Conservation (phyloP, 2,329 filamentous ascomycete genomes). For the Epichloe sylvatica region DNA sequence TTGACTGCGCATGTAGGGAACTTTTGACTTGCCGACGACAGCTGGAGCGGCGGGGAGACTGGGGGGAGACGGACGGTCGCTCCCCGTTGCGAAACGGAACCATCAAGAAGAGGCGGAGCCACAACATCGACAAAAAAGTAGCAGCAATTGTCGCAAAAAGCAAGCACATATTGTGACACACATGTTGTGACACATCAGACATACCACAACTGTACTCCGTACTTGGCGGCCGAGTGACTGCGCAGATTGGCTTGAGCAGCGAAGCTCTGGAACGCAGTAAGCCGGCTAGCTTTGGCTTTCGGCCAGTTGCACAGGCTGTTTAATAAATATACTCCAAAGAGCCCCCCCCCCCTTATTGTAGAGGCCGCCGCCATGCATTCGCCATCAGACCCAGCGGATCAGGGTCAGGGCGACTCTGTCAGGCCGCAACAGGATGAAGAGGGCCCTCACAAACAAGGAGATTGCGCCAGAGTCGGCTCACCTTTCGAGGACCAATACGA, state of each 20-base stretch:
- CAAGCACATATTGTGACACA: slow-evolving; percentile 1
- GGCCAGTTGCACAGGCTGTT: background rate
- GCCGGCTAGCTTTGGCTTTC: background rate
- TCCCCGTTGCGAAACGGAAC: background rate
- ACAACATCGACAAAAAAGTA: background rate
- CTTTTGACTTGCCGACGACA: background rate
- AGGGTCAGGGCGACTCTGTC: background rate
- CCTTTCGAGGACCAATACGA: slow-evolving; percentile 1
- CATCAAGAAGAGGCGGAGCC: background rate
- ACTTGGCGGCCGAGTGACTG: background rate
- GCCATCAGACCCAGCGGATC: background rate
- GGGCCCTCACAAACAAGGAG: background rate
- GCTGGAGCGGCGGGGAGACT: background rate
- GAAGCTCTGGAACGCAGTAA: background rate
- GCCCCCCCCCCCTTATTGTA: background rate
- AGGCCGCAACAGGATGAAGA: slow-evolving; percentile 2
- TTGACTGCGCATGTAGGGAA: too few species aligned
- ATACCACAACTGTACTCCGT: background rate
- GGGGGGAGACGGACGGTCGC: background rate
- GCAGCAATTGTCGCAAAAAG: slow-evolving; percentile 3
- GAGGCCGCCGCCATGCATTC: slow-evolving; percentile 3
- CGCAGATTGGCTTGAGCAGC: background rate
- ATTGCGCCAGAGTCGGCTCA: background rate
- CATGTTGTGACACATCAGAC: slow-evolving; percentile 4
- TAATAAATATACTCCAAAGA: background rate